Evolutionary conservation across 2,329 filamentous ascomycete genomes (phyloP).

Genomic region (Nothopassalora personata): DNA sequence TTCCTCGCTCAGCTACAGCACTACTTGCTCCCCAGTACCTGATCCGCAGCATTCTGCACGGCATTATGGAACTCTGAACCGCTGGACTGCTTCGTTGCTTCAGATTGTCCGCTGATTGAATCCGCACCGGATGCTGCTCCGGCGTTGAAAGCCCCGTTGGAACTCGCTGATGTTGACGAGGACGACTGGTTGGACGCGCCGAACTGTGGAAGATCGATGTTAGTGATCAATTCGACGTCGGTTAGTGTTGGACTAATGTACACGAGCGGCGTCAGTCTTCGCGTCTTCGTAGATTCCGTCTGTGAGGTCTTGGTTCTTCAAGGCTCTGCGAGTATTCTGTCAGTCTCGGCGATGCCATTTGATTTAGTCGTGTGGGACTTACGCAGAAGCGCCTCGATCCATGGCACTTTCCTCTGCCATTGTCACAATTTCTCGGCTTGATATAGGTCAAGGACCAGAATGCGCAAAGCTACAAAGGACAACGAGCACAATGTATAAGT

Average conservation of each 20-base stretch:
- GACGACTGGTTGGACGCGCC: background rate
- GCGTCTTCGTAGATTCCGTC: slow-evolving; percentile 1
- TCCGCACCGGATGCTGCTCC: background rate
- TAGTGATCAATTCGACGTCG: background rate
- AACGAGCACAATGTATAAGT: no score
- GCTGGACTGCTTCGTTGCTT: background rate
- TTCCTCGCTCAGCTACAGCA: background rate
- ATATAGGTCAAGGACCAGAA: no score
- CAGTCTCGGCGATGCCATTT: background rate
- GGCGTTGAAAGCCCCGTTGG: background rate
- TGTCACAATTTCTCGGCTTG: no score
- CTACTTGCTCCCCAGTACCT: background rate
- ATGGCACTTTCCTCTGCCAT: background rate
- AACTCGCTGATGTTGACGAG: background rate
- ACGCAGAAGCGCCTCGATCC: background rate
- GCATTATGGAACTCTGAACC: background rate
- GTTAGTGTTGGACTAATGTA: background rate
- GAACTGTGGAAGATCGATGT: background rate
- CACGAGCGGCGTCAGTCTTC: background rate
- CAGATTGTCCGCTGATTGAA: background rate
- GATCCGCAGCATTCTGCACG: background rate
- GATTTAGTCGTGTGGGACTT: background rate
- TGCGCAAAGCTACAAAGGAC: no score
- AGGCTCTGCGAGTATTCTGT: background rate
- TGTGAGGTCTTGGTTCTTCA: slow-evolving; percentile 1